Conservation (phyloP, 23 red algal genomes). For the Cyanidioschyzon merolae region DNA sequence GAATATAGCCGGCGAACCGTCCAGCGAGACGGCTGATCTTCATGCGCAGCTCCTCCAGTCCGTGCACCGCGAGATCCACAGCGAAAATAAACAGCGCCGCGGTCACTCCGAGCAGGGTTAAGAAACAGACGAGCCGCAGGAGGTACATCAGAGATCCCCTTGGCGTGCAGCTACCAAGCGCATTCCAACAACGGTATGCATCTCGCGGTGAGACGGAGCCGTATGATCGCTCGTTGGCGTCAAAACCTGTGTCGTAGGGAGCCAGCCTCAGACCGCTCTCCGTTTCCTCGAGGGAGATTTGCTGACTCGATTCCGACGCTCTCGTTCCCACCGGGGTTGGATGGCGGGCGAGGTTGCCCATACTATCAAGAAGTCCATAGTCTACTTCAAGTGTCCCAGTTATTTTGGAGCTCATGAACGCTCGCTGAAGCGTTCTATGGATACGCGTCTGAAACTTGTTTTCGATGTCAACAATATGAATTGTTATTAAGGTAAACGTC, state of each 20-base stretch:
- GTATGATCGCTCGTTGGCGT: too few relatives aligned
- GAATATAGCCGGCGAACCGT: constrained; percentile 26
- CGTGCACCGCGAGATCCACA: constrained; percentile 75
- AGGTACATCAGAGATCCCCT: constrained; percentile 14
- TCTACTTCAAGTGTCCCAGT: neutral
- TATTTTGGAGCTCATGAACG: neutral
- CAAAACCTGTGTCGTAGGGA: too few relatives aligned
- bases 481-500: too few relatives aligned
- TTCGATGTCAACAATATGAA: too few relatives aligned
- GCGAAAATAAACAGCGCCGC: constrained; percentile 82
- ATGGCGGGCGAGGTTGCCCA: neutral
- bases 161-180: neutral
- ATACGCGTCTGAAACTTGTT: too few relatives aligned
- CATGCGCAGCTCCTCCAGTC: constrained; percentile 36
- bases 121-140: constrained; percentile 44
- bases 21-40: constrained; percentile 10
- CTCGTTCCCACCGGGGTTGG: neutral
- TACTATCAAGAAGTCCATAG: neutral
- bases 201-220: too few relatives aligned
- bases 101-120: constrained; percentile 79
- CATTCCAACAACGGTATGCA: neutral
- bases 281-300: too few relatives aligned
- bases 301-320: neutral
- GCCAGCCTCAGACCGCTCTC: too few relatives aligned
- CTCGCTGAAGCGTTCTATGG: neutral